These are phyloP conservation scores for Phytophthora nicotianae DNA, from an alignment of 352 stramenopile genomes.

Conservation along the genomic window DNA sequence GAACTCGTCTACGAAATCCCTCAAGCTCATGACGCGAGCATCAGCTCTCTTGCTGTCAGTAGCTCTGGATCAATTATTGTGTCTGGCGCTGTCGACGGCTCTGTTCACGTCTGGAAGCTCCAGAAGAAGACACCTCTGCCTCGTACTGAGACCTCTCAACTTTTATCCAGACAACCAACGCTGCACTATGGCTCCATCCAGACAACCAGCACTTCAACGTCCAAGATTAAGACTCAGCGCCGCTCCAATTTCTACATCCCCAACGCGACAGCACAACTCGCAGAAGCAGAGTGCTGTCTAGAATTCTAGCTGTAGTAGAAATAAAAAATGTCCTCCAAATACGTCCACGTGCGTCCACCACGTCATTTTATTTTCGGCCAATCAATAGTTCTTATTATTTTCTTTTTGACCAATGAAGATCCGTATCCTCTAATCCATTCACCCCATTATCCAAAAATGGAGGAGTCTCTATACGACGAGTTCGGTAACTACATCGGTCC, in stretches of 20 bases:
- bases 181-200: slow-evolving; percentile 33
- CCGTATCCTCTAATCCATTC: slow-evolving; percentile 23
- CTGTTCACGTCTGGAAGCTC: slow-evolving; percentile 66
- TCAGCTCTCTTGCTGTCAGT: slow-evolving; percentile 67
- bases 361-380: slow-evolving; percentile 14
- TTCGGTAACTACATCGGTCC: slow-evolving; percentile 99
- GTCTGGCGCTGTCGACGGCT: slow-evolving; percentile 65
- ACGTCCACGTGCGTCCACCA: neutral
- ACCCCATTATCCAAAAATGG: slow-evolving; percentile 56
- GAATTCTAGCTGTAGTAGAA: slow-evolving; percentile 34
- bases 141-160: neutral
- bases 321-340: slow-evolving; percentile 12
- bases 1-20: slow-evolving; percentile 69
- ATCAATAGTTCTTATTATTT: neutral
- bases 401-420: slow-evolving; percentile 13
- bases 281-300: slow-evolving; percentile 38
- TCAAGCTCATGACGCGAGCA: slow-evolving; percentile 61
- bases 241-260: slow-evolving; percentile 16
- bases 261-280: slow-evolving; percentile 22
- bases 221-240: neutral
- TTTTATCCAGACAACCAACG: slow-evolving; percentile 1
- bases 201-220: slow-evolving; percentile 10
- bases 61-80: slow-evolving; percentile 58
- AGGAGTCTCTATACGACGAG: slow-evolving; percentile 99
- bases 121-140: slow-evolving; percentile 9